Base-by-base conservation (phyloP, 1,284 basidiomycete genomes). In the Puccinia triticina region DNA sequence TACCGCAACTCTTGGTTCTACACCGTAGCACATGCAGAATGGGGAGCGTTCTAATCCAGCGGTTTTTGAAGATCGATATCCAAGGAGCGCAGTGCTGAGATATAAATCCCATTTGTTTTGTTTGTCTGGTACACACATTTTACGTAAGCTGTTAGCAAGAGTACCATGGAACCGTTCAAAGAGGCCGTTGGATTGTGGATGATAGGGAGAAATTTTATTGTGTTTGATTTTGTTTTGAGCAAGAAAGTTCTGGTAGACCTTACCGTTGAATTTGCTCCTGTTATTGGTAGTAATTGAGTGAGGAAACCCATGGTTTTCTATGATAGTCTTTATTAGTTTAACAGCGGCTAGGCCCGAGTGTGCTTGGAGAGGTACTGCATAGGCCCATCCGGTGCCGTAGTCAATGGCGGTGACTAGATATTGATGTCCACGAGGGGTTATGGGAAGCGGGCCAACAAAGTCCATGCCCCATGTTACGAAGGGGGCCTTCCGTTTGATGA, bases 311-410 rank as follows among this genome's bases (percentile, higher is more conserved):
- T 77, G 76, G 32, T 50, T 67, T n/a, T 46, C 32, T 5, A 64
- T 66, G 5, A 77, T 66, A n/a, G 7, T 32, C 18, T 66, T 64
- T 3, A 77, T 37, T 23, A 77, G 10, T 14, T 50, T 53, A 0
- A 53, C 29, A 10, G 61, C 59, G 23, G 76, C 61, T 10, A 50
- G 21, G 0, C 55, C 46, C 3, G 61, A 77, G 0, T 26, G 18
- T 1, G 57, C 29, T 4, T 18, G 26, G 0, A 77, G 26, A 0
- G 76, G 23, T 34, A 64, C 32, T 0, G 76, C 76, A 43, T 77
- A 77, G 0, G 76, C 76, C 57, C 76, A 77, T 0, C 76, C 76
- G 34, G 76, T 67, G 1, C 76, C 76, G n/a, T 77, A 77, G 29
- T 77, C 59, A 32, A 77, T 77, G 34, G 75, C 59, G 0, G 75